Evolutionary conservation across 208 protist species (phyloP), one percentile per base, ranked within the genome.

Genomic region (Porcisia hertigi): DNA sequence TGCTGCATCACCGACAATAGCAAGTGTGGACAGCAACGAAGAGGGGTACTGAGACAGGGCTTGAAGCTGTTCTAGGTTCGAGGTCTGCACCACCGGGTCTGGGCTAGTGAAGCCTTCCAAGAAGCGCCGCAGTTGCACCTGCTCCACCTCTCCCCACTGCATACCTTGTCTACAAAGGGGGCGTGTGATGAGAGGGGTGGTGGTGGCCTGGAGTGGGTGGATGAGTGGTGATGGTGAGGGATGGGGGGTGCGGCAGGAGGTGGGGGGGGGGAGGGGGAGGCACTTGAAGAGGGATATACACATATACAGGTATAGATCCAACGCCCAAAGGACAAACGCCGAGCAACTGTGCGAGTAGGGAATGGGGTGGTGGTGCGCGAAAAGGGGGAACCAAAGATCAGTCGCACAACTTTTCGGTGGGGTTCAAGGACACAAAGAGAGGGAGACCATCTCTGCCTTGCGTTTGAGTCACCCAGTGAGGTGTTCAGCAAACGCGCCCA

Each of bases 31-130:
- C 55, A 73, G 60, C 12, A 83, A 60, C 23, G 82, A 82, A 11
- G 74, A 59, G 6, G 71, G 64, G 47, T 80, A 58, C 45, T 79
- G 34, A n/a, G 71, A 70, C 25, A 90, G 75, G 16, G 57, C 66
- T 3, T 83, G 66, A 25, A 87, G 39, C 65, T 84, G 75, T n/a
- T 69, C 69, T 20, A 86, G 69, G 53, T 88, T 86, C 23, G 47
- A 76, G 25, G 58, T 54, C 60, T 88, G 86, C 23, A 83, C 78
- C 14, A 63, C 52, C 0, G 80, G 73, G 60, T 88, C 79, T 52
- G 77, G 75, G 36, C 67, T 83, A 6, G 79, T 83, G 58, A 90
- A 76, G 70, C 80, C 69, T 1, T 53, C 60, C 58, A 90, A 74
- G 58, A 90, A 83, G 45, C 55, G 67, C 7, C 80, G 60, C 20